Evolutionary conservation across 2,329 filamentous ascomycete genomes (phyloP).

Genomic region (Dactylonectria macrodidyma): DNA sequence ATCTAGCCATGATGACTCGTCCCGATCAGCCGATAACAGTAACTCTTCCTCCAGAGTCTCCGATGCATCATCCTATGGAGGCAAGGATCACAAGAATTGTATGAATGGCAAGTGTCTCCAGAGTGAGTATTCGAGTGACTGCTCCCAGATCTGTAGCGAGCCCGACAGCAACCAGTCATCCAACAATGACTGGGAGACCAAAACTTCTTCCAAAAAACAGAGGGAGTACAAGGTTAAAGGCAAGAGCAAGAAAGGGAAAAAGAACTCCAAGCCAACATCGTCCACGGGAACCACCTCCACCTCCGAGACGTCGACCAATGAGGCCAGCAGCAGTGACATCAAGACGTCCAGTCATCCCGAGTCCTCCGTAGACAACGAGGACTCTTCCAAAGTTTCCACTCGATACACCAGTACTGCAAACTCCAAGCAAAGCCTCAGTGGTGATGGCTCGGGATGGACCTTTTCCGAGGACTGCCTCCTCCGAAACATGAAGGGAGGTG

Average conservation of each 20-base stretch:
- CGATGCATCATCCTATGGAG: background rate
- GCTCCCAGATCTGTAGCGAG: background rate
- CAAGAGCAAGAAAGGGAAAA: slow-evolving; percentile 24
- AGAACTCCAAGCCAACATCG: slow-evolving; percentile 15
- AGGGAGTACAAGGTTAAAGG: background rate
- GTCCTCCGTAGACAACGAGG: slow-evolving; percentile 5
- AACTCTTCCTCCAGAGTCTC: background rate
- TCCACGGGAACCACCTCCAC: background rate
- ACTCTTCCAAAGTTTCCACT: slow-evolving; percentile 14
- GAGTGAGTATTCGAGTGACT: background rate
- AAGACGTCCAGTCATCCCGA: slow-evolving; percentile 15
- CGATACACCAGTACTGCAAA: slow-evolving; percentile 7
- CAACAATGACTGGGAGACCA: background rate
- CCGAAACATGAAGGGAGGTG: slow-evolving; percentile 52
- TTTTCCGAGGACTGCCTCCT: slow-evolving; percentile 55
- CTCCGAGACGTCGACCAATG: slow-evolving; percentile 9
- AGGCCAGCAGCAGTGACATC: slow-evolving; percentile 19
- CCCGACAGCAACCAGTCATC: slow-evolving; percentile 9
- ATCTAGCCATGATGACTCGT: slow-evolving; percentile 8
- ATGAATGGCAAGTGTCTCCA: slow-evolving; percentile 1
- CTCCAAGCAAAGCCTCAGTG: slow-evolving; percentile 8
- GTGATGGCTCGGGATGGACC: slow-evolving; percentile 48
- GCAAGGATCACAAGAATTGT: background rate
- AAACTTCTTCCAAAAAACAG: background rate
- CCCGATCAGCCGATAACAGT: slow-evolving; percentile 9